Conservation (phyloP, 352 stramenopile genomes). For the Sclerospora graminicola region DNA sequence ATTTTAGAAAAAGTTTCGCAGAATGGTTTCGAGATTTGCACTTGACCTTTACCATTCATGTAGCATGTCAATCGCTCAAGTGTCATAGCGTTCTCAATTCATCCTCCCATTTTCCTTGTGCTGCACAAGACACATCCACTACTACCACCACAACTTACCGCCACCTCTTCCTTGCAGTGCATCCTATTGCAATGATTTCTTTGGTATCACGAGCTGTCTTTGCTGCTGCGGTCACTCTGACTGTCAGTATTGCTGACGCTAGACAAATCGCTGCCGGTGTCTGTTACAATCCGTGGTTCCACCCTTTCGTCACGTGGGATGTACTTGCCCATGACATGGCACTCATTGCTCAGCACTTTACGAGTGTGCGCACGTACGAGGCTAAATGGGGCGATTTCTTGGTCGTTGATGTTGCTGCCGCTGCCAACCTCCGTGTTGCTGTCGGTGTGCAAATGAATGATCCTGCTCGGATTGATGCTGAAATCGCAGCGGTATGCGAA, state of each 20-base stretch:
- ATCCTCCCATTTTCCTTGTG: too few species aligned
- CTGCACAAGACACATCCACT: too few species aligned
- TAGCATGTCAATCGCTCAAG: too few species aligned
- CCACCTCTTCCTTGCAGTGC: too few species aligned
- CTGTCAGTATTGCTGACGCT: not conserved
- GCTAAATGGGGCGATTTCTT: slow-evolving; percentile 34
- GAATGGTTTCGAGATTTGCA: too few species aligned
- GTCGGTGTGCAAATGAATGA: slow-evolving; percentile 48
- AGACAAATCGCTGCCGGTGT: slow-evolving; percentile 21
- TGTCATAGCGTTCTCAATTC: too few species aligned
- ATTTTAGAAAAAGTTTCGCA: too few species aligned
- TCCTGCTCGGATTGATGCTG: slow-evolving; percentile 18
- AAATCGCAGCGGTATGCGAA: slow-evolving; percentile 44
- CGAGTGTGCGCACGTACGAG: slow-evolving; percentile 54
- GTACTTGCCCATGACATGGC: slow-evolving; percentile 29
- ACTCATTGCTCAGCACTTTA: slow-evolving; percentile 37
- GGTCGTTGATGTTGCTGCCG: slow-evolving; percentile 29
- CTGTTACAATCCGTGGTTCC: slow-evolving; percentile 65
- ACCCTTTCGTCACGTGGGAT: slow-evolving; percentile 22
- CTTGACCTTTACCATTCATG: too few species aligned
- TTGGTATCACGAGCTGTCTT: not conserved
- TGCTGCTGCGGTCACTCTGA: not conserved
- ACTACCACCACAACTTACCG: too few species aligned
- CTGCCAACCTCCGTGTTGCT: slow-evolving; percentile 35
- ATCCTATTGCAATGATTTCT: not conserved